Base-by-base conservation (phyloP, 345 rosid species). In the Eucalyptus polyanthemos region DNA sequence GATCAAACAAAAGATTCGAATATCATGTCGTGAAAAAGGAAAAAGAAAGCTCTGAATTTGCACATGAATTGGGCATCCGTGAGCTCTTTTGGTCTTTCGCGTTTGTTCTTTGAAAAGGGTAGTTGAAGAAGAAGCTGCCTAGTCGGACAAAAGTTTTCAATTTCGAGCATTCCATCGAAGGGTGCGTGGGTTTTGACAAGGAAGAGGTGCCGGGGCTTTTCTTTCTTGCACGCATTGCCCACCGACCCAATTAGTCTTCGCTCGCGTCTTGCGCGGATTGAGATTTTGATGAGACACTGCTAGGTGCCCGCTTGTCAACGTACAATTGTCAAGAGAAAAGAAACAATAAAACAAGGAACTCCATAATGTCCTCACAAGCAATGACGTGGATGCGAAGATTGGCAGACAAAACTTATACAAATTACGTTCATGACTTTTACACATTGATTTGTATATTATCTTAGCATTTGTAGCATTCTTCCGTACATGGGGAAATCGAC, bases 401-500 rank as follows among this genome's bases (percentile, higher is more conserved):
- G 27, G 11, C 12, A 1, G 6, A 21, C 14, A 19, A 72, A 72
- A 72, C 81, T 37, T 72, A 72, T 37, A 8, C 42, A 16, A 19
- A 31, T 8, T 9, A 31, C 42, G 0, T 9, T 19, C 81, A 37
- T 72, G 81, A 65, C 72, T n/a, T 29, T 29, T n/a, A 14, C 37
- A 14, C 37, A 13, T 65, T 65, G 72, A 29, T 29, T 65, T 62
- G n/a, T 29, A 62, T 14, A 14, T 62, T 4, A 14, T 62, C 72
- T 29, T 1, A 29, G 19, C 34, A 62, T 29, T 6, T 4, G 37
- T 7, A 14, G 10, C 19, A 65, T 65, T 65, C 10, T 65, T 29
- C 17, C 9, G 3, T 60, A 60, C 0, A 27, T 1, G 15, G 2
- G 2, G 31, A 27, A 60, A 60, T 12, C 1, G 8, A 11, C 4